Evolutionary conservation across 2,329 filamentous ascomycete species (phyloP).

Genomic region (Fusarium fujikuroi): DNA sequence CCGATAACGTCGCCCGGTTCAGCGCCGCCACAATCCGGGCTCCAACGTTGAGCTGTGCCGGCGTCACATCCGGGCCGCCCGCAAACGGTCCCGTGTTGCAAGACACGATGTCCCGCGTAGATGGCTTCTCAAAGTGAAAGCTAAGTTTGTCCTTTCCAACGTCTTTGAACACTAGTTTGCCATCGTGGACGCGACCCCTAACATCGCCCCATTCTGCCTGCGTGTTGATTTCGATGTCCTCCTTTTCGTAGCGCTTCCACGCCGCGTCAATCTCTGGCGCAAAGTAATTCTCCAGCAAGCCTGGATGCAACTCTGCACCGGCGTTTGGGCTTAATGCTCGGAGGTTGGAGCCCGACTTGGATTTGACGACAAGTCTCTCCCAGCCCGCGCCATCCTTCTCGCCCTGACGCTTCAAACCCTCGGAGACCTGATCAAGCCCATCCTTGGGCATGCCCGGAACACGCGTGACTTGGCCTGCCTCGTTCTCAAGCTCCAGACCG

Average conservation of each 20-base stretch:
- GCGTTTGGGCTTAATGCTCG: conserved; percentile 66
- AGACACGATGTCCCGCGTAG: conserved; percentile 61
- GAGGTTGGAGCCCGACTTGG: conserved; percentile 52
- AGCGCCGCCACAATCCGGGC: conserved; percentile 81
- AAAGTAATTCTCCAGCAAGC: conserved; percentile 63
- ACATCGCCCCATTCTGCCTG: conserved; percentile 63
- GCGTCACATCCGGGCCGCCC: conserved; percentile 50
- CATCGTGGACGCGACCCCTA: conserved; percentile 54
- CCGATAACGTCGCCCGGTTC: conserved; percentile 76
- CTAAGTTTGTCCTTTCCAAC: conserved; percentile 49
- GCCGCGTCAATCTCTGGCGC: conserved; percentile 61
- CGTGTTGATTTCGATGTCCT: conserved; percentile 63
- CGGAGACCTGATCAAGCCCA: conserved; percentile 59
- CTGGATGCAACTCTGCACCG: conserved; percentile 55
- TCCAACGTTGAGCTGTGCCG: conserved; percentile 69
- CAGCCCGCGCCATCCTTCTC: conserved; percentile 60
- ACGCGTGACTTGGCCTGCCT: conserved; percentile 54
- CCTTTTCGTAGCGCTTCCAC: conserved; percentile 60
- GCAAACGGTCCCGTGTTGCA: conserved; percentile 68
- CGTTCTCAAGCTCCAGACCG: conserved; percentile 63
- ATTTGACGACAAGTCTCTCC: conserved; percentile 61
- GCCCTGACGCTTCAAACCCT: conserved; percentile 57
- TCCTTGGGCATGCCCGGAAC: conserved; percentile 61
- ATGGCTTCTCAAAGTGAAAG: conserved; percentile 57
- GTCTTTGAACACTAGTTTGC: conserved; percentile 54